Percentiles rank a stretch among this genome's conserved stretches.
phyloP scores from a whole-genome alignment of 225 moss, liverwort and hornwort genomes.

The Bryum argenteum region DNA sequence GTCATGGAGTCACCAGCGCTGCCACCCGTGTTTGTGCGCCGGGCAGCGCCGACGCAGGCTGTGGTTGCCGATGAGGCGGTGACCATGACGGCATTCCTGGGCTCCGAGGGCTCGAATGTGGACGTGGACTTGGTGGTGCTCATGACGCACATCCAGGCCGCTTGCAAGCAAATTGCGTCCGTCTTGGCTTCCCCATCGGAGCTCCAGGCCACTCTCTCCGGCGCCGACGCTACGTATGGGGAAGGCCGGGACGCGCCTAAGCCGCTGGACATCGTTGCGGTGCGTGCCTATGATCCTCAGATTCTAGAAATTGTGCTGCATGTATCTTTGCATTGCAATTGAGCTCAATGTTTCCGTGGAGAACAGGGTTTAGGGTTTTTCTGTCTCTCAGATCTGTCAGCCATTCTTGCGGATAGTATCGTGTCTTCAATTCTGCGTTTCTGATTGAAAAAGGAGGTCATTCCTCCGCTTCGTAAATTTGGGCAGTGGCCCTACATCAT shows the following conservation, averaged over 20 bases:
- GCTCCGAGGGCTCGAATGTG: slow-evolving; percentile 57
- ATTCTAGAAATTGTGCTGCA: background rate
- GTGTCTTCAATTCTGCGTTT: background rate
- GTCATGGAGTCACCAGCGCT: slow-evolving; percentile 41
- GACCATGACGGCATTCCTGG: slow-evolving; percentile 66
- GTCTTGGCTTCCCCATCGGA: slow-evolving; percentile 80
- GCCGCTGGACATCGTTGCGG: slow-evolving; percentile 96
- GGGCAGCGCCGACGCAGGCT: slow-evolving; percentile 21
- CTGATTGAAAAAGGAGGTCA: background rate
- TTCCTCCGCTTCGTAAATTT: background rate
- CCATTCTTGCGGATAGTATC: background rate
- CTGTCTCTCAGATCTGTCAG: background rate
- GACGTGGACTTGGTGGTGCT: slow-evolving; percentile 78
- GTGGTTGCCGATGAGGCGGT: slow-evolving; percentile 37
- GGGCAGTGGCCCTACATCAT: background rate
- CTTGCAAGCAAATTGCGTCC: slow-evolving; percentile 82
- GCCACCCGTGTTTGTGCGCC: slow-evolving; percentile 35
- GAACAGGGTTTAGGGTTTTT: background rate
- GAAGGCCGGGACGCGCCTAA: slow-evolving; percentile 77
- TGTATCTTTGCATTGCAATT: background rate
- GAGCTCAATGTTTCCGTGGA: background rate
- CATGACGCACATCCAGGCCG: slow-evolving; percentile 77
- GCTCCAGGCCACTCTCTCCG: slow-evolving; percentile 61
- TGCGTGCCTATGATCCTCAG: slow-evolving; percentile 26
- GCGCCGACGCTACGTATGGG: slow-evolving; percentile 40